Evolutionary conservation across 352 stramenopile species (phyloP).

Genomic region (Aphanomyces cochlioides): DNA sequence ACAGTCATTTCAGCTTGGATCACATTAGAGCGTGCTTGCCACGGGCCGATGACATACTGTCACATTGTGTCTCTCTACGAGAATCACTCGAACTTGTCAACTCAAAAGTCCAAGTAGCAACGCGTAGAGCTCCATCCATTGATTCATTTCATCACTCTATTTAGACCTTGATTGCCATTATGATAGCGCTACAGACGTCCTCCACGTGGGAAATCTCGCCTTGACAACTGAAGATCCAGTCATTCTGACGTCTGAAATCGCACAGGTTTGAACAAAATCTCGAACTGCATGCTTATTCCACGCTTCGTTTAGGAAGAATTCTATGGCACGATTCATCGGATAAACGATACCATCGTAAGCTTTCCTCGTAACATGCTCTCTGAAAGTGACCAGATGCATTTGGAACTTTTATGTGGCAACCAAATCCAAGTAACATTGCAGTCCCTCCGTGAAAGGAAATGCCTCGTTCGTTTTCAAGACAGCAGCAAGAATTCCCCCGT

Average conservation of each 20-base stretch:
- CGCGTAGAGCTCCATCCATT: neutral
- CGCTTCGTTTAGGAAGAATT: constrained; percentile 19
- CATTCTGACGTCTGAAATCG: constrained; percentile 20
- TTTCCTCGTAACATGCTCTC: neutral
- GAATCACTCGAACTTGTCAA: neutral
- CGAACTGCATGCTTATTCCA: neutral
- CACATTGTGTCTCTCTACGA: neutral
- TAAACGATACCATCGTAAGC: neutral
- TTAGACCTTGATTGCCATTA: constrained; percentile 11
- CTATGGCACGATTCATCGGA: constrained; percentile 6
- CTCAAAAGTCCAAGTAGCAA: neutral
- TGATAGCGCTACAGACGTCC: neutral
- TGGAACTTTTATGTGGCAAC: constrained; percentile 10
- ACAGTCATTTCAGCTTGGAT: constrained; percentile 20
- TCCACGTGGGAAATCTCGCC: neutral
- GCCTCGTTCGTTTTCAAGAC: constrained; percentile 3
- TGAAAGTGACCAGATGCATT: neutral
- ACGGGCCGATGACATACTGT: neutral
- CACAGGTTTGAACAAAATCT: neutral
- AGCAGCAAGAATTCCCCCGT: neutral
- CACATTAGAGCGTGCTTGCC: neutral
- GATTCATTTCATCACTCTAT: neutral
- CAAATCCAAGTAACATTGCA: neutral
- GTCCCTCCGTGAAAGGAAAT: neutral
- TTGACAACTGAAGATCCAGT: constrained; percentile 15